phyloP scores from a whole-genome alignment of 2,329 filamentous ascomycete species.

The Grosmannia serpens region DNA sequence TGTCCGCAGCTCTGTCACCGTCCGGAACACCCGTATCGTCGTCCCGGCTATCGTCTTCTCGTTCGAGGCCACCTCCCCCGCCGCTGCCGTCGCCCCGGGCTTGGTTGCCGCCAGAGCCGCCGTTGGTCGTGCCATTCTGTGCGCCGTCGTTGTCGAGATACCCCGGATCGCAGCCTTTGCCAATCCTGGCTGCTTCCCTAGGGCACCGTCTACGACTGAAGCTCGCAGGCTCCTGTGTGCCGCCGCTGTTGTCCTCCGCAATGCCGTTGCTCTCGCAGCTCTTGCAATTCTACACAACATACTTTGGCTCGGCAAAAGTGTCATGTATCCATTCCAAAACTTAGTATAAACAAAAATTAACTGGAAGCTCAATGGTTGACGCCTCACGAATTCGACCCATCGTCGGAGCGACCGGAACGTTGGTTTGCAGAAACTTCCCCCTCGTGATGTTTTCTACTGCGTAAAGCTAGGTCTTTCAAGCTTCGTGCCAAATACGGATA shows the following conservation, averaged over 20 bases:
- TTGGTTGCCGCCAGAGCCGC: neutral
- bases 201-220: neutral
- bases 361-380: neutral
- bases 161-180: neutral
- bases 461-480: slow-evolving; percentile 7
- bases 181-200: neutral
- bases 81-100: neutral
- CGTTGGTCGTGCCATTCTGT: neutral
- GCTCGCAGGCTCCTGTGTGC: neutral
- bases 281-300: neutral
- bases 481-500: neutral
- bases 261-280: neutral
- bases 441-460: slow-evolving; percentile 9
- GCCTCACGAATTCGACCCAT: neutral
- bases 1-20: slow-evolving; percentile 57
- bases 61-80: neutral
- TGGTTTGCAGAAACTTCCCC: neutral
- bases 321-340: neutral
- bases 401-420: neutral
- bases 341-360: neutral
- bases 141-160: neutral
- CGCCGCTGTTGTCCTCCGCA: neutral
- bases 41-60: slow-evolving; percentile 41
- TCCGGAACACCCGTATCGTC: slow-evolving; percentile 61
- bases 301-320: neutral